A percentile compares a stretch with the other conserved stretches of the same genome.
These are phyloP conservation scores for Dioszegia aurantiaca DNA, from an alignment of 768 basidiomycete species.

Conservation along the genomic window DNA sequence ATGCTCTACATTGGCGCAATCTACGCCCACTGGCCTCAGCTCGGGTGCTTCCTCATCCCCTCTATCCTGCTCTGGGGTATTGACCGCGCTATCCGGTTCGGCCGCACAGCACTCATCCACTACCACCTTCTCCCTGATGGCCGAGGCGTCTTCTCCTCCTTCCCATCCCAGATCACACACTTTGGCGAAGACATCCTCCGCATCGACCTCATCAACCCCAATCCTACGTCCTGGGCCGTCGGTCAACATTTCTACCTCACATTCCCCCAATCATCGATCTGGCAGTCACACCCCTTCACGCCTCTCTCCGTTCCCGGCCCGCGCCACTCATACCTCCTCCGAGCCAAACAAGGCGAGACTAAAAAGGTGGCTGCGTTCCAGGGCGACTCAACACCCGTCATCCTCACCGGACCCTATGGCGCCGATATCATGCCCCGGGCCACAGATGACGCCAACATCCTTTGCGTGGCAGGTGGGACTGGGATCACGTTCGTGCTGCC, in stretches of 20 bases:
- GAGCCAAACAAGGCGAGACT: conserved; percentile 32
- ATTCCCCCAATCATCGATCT: conserved; percentile 27
- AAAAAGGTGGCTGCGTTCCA: conserved; percentile 16
- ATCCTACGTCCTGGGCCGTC: conserved; percentile 17
- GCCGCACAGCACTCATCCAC: conserved; percentile 31
- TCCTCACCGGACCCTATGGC: conserved; percentile 39
- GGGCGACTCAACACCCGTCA: conserved; percentile 16
- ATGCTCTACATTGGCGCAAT: conserved; percentile 35
- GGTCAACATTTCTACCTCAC: conserved; percentile 38
- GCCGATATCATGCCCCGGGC: conserved; percentile 19
- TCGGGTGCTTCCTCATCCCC: conserved; percentile 35
- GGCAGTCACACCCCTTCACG: conserved; percentile 41
- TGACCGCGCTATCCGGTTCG: conserved; percentile 22
- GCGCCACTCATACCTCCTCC: conserved; percentile 25
- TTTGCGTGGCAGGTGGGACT: conserved; percentile 33
- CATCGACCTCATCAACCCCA: conserved; percentile 22
- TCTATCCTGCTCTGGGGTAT: conserved; percentile 28
- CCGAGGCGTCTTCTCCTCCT: conserved; percentile 25
- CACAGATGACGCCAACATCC: conserved; percentile 17
- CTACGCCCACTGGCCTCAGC: conserved; percentile 30
- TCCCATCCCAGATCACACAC: conserved; percentile 23
- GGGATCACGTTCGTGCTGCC: conserved; percentile 38
- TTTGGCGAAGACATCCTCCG: conserved; percentile 24
- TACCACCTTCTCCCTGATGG: conserved; percentile 28
- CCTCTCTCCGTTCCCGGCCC: conserved; percentile 25